A percentile compares a stretch with the other conserved stretches of the same genome.
Conservation (phyloP, 139 green algal genomes). For the Bryopsis sp. region DNA sequence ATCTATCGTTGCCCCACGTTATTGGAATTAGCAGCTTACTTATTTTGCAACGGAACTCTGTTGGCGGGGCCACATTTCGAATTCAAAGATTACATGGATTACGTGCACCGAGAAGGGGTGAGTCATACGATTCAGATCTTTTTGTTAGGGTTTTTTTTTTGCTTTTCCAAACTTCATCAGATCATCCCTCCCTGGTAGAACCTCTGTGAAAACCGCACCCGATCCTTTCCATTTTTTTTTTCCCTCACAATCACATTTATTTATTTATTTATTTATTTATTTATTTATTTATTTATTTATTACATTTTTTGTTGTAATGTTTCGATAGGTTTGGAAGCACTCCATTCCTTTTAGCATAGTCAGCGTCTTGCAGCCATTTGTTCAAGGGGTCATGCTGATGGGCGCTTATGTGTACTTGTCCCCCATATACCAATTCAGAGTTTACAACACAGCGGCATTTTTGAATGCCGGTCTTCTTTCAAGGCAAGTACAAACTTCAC, state of each 20-base stretch:
- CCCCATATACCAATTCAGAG: no score
- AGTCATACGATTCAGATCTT: background rate
- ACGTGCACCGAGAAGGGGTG: conserved; percentile 49
- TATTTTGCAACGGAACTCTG: conserved; percentile 72
- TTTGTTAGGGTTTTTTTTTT: background rate
- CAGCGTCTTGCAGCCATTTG: no score
- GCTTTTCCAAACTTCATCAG: background rate
- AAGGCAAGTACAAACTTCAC: background rate
- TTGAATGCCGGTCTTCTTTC: background rate
- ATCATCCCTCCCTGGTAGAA: no score
- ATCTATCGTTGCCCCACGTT: conserved; percentile 36
- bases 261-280: background rate
- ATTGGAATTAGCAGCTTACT: conserved; percentile 62
- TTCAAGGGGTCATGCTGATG: no score
- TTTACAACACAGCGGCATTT: no score
- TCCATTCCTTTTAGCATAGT: no score
- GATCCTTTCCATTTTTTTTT: no score
- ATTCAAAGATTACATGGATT: conserved; percentile 63
- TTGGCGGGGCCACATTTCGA: conserved; percentile 74
- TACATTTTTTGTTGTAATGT: no score
- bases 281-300: background rate
- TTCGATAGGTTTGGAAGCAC: no score
- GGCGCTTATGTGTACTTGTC: no score
- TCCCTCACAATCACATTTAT: background rate
- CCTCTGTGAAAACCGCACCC: no score